Evolutionary conservation across 1,139 yeast genomes (phyloP).

Genomic region (Nakaseomyces kungkrabaensis): DNA sequence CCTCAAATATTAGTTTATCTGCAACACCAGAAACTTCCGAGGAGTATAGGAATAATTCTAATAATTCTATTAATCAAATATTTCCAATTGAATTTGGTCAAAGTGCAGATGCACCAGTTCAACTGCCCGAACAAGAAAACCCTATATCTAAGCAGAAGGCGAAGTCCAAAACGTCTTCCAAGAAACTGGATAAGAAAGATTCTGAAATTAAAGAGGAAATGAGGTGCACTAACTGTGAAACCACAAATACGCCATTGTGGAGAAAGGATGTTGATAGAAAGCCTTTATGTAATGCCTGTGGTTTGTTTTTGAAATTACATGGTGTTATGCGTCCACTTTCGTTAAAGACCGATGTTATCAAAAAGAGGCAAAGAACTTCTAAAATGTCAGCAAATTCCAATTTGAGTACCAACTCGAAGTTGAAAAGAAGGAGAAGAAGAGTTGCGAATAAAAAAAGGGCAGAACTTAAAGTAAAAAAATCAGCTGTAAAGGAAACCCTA

Average conservation of each 20-base stretch:
- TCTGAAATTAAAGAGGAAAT: slow-evolving; percentile 9
- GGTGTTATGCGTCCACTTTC: slow-evolving; percentile 91
- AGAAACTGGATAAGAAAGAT: neutral
- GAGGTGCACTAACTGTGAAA: slow-evolving; percentile 76
- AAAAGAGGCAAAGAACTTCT: slow-evolving; percentile 48
- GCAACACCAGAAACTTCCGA: neutral
- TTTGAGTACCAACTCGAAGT: neutral
- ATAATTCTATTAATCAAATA: neutral
- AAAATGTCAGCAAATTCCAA: slow-evolving; percentile 6
- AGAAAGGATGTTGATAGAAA: slow-evolving; percentile 87
- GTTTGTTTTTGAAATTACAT: slow-evolving; percentile 78
- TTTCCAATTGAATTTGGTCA: neutral
- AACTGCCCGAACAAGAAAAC: neutral
- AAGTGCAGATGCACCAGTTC: neutral
- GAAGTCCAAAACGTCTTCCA: neutral
- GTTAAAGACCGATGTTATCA: slow-evolving; percentile 84
- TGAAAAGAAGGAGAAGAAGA: neutral
- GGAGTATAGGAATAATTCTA: neutral
- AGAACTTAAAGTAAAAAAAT: neutral
- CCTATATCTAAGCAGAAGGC: neutral
- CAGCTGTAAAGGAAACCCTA: neutral
- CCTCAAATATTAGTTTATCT: neutral
- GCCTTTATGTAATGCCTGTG: slow-evolving; percentile 93
- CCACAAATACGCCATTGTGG: slow-evolving; percentile 93
- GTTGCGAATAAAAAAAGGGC: neutral